Evolutionary conservation across 2,329 filamentous ascomycete species (phyloP), one percentile per base, ranked within the genome.

Genomic region (Sporothrix inflata): DNA sequence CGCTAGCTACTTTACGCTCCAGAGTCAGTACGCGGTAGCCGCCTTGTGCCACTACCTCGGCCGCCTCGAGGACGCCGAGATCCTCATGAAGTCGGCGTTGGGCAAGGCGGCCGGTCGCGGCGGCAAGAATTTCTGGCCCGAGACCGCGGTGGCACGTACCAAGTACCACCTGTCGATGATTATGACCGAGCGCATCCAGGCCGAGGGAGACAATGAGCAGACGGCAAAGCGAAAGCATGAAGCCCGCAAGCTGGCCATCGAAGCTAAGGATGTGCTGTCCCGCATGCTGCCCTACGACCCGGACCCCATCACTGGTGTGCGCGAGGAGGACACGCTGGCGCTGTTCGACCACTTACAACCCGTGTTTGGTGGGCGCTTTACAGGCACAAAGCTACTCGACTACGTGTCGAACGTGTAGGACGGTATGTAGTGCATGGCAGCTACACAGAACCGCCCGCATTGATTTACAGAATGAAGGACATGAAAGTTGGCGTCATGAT

Each of bases 331-430:
- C 55, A 75, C 72, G 9, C 66, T 75, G 60, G 73, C 74, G 1
- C 49, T 74, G 53, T 75, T 75, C 30, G 74, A 75, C 67, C 73
- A 75, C n/a, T n/a, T 74, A 47, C 74, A 75, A 53, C 73, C 74
- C 0, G 74, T 74, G 14, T 75, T 75, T 71, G 74, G 73, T 7
- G 74, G 74, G 3, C 72, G 74, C 2, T 75, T 73, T n/a, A 75
- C 74, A 11, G 61, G 74, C 27, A 73, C 71, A 1, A 74, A 73
- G 66, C 60, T 75, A 45, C 65, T 75, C 16, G 45, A 19, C 0
- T 75, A 75, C 47, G 70, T 74, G 16, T 73, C 71, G 1, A 66
- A 57, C 21, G 45, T 16, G 49, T 40, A 57, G 34, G 47, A 27
- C 5, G n/a, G 12, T 2, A 6, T 21, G 19, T 3, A 2, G 51